phyloP scores from a whole-genome alignment of 768 basidiomycete genomes.

The Cubamyces sp. region DNA sequence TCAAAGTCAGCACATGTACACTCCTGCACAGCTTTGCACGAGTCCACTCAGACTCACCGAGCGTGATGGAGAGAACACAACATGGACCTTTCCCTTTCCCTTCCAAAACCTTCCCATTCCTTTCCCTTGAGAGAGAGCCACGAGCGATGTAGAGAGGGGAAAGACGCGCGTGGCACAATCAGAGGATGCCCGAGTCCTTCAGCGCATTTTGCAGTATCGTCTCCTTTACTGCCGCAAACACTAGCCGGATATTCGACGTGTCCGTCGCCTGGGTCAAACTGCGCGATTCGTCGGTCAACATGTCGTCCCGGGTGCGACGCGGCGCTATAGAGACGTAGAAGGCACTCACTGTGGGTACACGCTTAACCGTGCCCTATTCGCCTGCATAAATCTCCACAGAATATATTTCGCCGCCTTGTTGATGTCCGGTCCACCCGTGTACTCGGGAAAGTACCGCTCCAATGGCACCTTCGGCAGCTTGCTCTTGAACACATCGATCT shows the following conservation, averaged over 20 bases:
- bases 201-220: conserved; percentile 91
- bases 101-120: not conserved
- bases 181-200: conserved; percentile 81
- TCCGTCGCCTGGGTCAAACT: conserved; percentile 90
- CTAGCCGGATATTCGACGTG: conserved; percentile 78
- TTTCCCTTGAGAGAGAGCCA: not conserved
- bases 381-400: conserved; percentile 93
- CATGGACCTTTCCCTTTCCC: not conserved
- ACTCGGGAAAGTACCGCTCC: conserved; percentile 85
- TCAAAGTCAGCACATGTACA: not conserved
- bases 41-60: conserved; percentile 1
- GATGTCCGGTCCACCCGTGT: conserved; percentile 86
- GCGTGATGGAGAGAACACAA: conserved; percentile 2
- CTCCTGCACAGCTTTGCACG: not conserved
- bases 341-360: conserved; percentile 86
- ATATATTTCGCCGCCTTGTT: conserved; percentile 96
- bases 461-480: conserved; percentile 72
- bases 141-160: not conserved
- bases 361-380: conserved; percentile 79
- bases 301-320: not conserved
- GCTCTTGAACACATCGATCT: conserved; percentile 77
- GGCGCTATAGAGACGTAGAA: not conserved
- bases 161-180: not conserved
- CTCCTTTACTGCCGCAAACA: conserved; percentile 90
- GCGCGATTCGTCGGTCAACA: conserved; percentile 12